Evolutionary conservation across 139 green algal species (phyloP).

Genomic region (Micractinium sp.): DNA sequence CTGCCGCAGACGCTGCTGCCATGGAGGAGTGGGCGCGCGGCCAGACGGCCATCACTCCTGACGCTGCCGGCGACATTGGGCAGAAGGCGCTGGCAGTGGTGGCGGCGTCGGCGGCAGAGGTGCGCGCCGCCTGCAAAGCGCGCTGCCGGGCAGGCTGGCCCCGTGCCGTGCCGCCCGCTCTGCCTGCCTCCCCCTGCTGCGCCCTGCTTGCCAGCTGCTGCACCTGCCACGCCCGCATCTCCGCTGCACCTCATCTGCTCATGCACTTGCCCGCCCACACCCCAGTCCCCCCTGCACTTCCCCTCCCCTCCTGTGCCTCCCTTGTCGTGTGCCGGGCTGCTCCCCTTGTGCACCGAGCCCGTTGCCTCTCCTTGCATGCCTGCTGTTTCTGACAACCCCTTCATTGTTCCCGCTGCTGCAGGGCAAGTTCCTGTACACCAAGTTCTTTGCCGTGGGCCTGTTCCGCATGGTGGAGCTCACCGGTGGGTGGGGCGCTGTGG

Average conservation of each 20-base stretch:
- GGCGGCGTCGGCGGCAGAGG: slow-evolving; percentile 28
- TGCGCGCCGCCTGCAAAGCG: slow-evolving; percentile 16
- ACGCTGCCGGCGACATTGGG: slow-evolving; percentile 41
- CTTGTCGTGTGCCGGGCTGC: too few relatives aligned
- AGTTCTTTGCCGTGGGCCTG: slow-evolving; percentile 93
- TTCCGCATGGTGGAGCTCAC: slow-evolving; percentile 92
- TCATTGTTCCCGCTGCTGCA: background rate
- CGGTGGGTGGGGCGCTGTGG: too few relatives aligned
- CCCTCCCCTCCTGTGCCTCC: slow-evolving; percentile 27
- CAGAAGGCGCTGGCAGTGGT: slow-evolving; percentile 76
- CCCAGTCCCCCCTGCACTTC: background rate
- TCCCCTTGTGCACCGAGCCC: too few relatives aligned
- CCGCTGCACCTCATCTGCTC: background rate
- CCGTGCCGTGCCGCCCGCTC: too few relatives aligned
- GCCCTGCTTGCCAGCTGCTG: background rate
- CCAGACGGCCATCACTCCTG: slow-evolving; percentile 55
- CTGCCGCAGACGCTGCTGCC: background rate
- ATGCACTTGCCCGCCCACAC: background rate
- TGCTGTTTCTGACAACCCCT: background rate
- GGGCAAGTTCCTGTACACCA: slow-evolving; percentile 84
- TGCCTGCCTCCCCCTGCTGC: background rate
- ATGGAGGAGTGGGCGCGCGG: slow-evolving; percentile 65
- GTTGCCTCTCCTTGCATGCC: background rate
- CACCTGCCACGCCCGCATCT: background rate
- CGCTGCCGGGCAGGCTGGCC: too few relatives aligned